phyloP scores from a whole-genome alignment of 202 grass and related monocot genomes.

The Saccharum hybrid region DNA sequence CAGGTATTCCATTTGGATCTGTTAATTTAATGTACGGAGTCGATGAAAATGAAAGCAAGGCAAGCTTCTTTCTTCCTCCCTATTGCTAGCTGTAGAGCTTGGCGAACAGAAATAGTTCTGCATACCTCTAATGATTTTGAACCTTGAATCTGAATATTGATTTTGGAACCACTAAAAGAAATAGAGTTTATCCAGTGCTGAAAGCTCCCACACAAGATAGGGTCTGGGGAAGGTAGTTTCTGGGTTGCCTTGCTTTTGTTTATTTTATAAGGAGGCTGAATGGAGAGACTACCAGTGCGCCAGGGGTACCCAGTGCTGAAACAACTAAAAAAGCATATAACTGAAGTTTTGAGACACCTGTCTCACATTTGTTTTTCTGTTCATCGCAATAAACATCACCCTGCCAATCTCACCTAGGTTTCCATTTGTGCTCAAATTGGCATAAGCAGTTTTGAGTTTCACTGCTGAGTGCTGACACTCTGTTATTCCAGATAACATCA shows the following conservation, averaged over 20 bases:
- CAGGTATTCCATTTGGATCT: constrained; percentile 98
- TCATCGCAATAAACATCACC: neutral
- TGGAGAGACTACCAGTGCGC: constrained; percentile 9
- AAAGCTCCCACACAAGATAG: neutral
- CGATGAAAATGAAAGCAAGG: constrained; percentile 99
- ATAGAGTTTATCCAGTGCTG: neutral
- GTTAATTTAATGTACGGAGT: constrained; percentile 90
- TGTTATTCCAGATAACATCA: constrained; percentile 85
- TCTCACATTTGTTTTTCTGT: constrained; percentile 1
- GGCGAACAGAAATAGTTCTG: constrained; percentile 22
- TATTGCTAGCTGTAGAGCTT: constrained; percentile 36
- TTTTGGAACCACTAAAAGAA: constrained; percentile 11
- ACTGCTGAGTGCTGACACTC: constrained; percentile 42
- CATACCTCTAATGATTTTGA: constrained; percentile 6
- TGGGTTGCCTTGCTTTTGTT: neutral
- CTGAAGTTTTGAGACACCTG: constrained; percentile 7
- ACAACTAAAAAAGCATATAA: constrained; percentile 17
- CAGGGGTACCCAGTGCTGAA: neutral
- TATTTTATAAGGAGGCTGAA: constrained; percentile 6
- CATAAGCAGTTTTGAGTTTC: constrained; percentile 33
- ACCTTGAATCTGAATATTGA: neutral
- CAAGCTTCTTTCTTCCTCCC: constrained; percentile 52
- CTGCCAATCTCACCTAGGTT: neutral
- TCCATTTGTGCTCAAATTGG: constrained; percentile 1
- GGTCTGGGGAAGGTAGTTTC: neutral